phyloP scores from a whole-genome alignment of 306 rosid genomes.

The Vachellia collinsii region DNA sequence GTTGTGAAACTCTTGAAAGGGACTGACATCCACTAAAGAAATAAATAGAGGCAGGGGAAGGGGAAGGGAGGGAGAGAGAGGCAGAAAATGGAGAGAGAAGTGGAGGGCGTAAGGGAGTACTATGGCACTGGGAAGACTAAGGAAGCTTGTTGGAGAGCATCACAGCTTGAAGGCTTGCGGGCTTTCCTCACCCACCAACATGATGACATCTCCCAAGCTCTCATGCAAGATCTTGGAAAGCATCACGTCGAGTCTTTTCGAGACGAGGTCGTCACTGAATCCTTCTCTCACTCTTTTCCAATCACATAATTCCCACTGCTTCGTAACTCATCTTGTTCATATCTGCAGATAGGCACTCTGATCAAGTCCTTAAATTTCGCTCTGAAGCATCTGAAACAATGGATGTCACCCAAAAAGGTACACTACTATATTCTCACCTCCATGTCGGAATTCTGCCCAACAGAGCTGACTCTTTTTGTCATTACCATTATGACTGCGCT shows the following conservation, averaged over 20 bases:
- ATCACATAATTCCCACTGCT: background rate
- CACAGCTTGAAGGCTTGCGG: slow-evolving; percentile 63
- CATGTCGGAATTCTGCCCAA: background rate
- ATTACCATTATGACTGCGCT: too few relatives aligned
- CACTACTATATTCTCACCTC: too few relatives aligned
- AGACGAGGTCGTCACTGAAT: slow-evolving; percentile 61
- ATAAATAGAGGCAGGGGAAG: background rate
- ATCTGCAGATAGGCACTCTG: slow-evolving; percentile 62
- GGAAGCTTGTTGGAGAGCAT: slow-evolving; percentile 65
- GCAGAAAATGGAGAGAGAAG: slow-evolving; percentile 31
- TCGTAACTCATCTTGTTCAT: background rate
- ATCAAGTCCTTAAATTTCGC: slow-evolving; percentile 65
- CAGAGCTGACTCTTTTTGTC: background rate
- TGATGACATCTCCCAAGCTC: slow-evolving; percentile 53
- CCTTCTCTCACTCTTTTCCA: background rate
- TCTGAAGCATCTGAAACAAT: slow-evolving; percentile 47
- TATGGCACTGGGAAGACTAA: slow-evolving; percentile 57
- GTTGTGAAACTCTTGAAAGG: background rate
- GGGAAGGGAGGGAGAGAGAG: background rate
- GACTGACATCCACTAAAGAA: background rate
- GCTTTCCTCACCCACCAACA: slow-evolving; percentile 48
- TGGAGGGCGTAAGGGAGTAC: slow-evolving; percentile 49
- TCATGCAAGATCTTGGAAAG: slow-evolving; percentile 71
- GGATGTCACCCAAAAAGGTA: slow-evolving; percentile 79
- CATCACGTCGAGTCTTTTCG: slow-evolving; percentile 71